Percentiles rank a stretch among this genome's conserved stretches.
phyloP scores from a whole-genome alignment of 129 eudicot species.

The Solidago caesia region DNA sequence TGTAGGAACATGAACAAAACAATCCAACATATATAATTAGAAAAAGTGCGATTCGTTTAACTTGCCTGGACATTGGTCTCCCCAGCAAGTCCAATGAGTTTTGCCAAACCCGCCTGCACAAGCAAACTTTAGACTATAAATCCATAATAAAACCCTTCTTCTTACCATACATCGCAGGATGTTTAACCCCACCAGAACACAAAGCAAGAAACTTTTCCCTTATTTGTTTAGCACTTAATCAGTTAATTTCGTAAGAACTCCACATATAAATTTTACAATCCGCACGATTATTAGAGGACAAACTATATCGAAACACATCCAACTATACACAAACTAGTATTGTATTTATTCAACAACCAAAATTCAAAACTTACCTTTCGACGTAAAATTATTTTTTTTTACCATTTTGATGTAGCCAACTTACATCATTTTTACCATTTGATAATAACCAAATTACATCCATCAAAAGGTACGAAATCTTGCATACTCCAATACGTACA shows the following conservation, averaged over 20 bases:
- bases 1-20: not conserved
- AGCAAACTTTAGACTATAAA: constrained; percentile 7
- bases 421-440: no score
- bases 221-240: not conserved
- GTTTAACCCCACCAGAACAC: no score
- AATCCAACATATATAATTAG: not conserved
- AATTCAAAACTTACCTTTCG: no score
- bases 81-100: constrained; percentile 13
- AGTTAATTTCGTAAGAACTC: not conserved
- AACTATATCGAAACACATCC: not conserved
- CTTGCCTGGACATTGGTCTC: constrained; percentile 41
- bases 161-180: not conserved
- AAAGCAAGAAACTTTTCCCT: not conserved
- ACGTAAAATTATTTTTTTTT: no score
- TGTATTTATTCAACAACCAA: no score
- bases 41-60: not conserved
- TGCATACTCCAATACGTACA: no score
- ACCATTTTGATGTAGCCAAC: no score
- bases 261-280: constrained; percentile 1
- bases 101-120: constrained; percentile 47
- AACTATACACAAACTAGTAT: no score
- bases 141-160: not conserved
- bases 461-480: no score
- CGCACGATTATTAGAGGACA: not conserved
- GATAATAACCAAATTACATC: no score